Conservation (phyloP, 192 early-diverging fungal genomes). For the Backusella parvicylindrica region DNA sequence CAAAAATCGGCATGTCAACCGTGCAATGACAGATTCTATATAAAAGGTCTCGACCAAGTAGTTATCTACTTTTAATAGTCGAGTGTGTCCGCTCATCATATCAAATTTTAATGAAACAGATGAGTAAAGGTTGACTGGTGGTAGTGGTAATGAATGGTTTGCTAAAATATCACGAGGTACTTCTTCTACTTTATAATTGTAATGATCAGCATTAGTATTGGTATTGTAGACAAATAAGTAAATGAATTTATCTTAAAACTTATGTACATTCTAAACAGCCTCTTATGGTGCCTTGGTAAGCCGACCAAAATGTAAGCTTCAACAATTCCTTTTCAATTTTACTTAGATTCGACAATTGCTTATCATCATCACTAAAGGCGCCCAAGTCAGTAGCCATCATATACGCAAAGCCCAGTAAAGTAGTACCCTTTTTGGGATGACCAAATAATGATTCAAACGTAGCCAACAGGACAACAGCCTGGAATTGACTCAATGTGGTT, state of each 20-base stretch:
- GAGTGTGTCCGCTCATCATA: neutral
- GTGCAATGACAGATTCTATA: neutral
- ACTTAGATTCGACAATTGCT: neutral
- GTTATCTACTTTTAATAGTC: neutral
- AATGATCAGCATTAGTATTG: neutral
- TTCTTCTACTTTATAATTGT: constrained; percentile 1
- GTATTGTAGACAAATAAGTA: no score
- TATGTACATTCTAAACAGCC: constrained; percentile 19
- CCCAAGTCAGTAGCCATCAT: constrained; percentile 2
- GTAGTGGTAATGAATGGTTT: neutral
- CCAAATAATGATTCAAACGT: constrained; percentile 23
- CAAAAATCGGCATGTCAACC: neutral
- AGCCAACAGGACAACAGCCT: constrained; percentile 17
- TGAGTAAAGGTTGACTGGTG: neutral
- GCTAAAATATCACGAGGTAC: constrained; percentile 7
- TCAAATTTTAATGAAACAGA: constrained; percentile 18
- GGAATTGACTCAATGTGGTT: constrained; percentile 7
- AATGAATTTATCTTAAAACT: neutral
- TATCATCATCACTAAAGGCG: neutral
- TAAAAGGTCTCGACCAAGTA: constrained; percentile 14
- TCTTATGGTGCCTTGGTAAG: constrained; percentile 5
- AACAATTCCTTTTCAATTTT: constrained; percentile 18
- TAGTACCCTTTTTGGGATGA: constrained; percentile 16
- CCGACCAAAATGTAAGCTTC: constrained; percentile 15
- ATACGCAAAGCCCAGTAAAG: constrained; percentile 9